A percentile compares a stretch with the other conserved stretches of the same genome.
These are phyloP conservation scores for Ulmus americana DNA, from an alignment of 331 rosid species.

Conservation along the genomic window DNA sequence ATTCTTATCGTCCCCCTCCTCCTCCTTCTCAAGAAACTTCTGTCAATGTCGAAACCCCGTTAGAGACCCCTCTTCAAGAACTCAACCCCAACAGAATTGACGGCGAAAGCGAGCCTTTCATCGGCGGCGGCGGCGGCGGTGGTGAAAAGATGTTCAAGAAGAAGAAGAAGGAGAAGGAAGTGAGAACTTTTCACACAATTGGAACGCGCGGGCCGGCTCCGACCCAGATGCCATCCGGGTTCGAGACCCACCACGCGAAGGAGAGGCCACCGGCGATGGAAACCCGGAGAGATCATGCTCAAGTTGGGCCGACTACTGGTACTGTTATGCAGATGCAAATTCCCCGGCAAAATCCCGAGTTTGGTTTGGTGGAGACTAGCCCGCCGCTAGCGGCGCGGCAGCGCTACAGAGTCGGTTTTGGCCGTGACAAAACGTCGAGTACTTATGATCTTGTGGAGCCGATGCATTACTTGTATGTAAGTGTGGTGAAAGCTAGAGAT, in stretches of 20 bases:
- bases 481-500: conserved; percentile 80
- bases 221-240: conserved; percentile 10
- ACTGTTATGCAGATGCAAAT: conserved; percentile 58
- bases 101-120: conserved; percentile 26
- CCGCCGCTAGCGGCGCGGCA: conserved; percentile 81
- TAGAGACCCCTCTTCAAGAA: conserved; percentile 53
- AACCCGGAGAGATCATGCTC: conserved; percentile 58
- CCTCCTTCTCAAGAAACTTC: conserved; percentile 23
- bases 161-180: conserved; percentile 59
- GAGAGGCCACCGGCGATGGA: conserved; percentile 16
- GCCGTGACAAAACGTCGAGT: conserved; percentile 55
- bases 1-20: conserved; percentile 16
- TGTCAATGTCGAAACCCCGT: neutral
- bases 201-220: conserved; percentile 40
- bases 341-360: conserved; percentile 73
- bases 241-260: conserved; percentile 12
- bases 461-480: conserved; percentile 84
- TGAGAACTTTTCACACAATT: conserved; percentile 68
- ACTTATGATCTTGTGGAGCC: conserved; percentile 88
- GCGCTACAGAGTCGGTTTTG: conserved; percentile 35
- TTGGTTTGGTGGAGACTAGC: conserved; percentile 53
- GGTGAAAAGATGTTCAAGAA: conserved; percentile 35
- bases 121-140: conserved; percentile 5
- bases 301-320: conserved; percentile 45
- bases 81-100: conserved; percentile 43